Conservation (phyloP, 495 filamentous ascomycete species). For the Parathielavia hyrcaniae region DNA sequence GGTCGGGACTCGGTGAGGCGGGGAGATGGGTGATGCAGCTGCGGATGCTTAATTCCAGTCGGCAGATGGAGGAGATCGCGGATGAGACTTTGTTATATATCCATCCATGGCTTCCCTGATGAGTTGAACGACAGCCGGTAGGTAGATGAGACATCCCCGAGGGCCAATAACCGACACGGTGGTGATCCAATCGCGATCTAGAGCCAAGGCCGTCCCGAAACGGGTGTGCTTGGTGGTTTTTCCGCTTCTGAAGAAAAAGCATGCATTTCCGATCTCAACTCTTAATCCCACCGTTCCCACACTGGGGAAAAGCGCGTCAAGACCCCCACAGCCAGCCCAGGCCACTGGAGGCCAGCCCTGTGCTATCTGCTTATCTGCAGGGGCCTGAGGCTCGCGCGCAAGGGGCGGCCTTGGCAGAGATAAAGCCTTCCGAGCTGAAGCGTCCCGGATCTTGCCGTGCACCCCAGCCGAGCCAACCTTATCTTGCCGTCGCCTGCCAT, state of each 20-base stretch:
- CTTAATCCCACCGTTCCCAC: background rate
- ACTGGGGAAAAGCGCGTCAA: constrained; percentile 2
- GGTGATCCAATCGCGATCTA: background rate
- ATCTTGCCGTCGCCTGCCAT: background rate
- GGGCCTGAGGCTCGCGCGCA: constrained; percentile 5
- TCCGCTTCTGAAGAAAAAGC: background rate
- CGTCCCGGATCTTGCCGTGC: constrained; percentile 2
- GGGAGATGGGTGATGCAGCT: background rate
- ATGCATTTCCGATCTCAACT: constrained; percentile 5
- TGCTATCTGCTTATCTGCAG: constrained; percentile 10
- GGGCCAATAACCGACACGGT: background rate
- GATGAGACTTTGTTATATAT: background rate
- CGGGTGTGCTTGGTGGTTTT: too few relatives aligned
- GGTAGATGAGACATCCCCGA: too few relatives aligned
- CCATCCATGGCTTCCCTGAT: background rate
- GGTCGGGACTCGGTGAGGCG: background rate
- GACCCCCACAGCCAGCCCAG: constrained; percentile 9
- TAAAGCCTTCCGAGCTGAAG: background rate
- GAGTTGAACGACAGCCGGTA: background rate
- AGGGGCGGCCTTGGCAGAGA: constrained; percentile 16
- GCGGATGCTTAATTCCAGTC: background rate
- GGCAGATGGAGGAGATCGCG: background rate
- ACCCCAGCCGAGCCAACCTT: too few relatives aligned
- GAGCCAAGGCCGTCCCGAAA: background rate
- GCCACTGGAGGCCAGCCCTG: constrained; percentile 1